A percentile compares a stretch with the other conserved stretches of the same genome.
phyloP scores from a whole-genome alignment of 352 stramenopile genomes.

The Pythium dissotocum region DNA sequence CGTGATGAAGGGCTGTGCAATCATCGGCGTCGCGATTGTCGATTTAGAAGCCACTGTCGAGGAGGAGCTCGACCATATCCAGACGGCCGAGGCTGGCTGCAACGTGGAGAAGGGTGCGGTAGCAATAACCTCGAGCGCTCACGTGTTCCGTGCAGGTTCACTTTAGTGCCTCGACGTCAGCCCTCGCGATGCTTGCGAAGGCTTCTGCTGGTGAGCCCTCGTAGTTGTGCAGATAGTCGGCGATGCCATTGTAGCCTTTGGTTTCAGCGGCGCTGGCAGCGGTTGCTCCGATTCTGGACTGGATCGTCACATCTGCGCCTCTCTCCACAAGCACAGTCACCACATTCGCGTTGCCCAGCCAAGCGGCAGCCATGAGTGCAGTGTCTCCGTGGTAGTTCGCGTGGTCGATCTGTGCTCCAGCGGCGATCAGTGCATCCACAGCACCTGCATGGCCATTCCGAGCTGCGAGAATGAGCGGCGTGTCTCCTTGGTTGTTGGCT shows the following conservation, averaged over 20 bases:
- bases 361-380: constrained; percentile 28
- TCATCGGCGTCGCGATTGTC: background rate
- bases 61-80: constrained; percentile 27
- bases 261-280: constrained; percentile 1
- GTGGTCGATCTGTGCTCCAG: constrained; percentile 29
- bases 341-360: background rate
- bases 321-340: constrained; percentile 27
- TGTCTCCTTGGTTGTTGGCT: background rate
- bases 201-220: background rate
- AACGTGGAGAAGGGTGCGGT: constrained; percentile 40
- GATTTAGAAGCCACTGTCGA: constrained; percentile 15
- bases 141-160: background rate
- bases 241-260: background rate
- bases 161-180: background rate
- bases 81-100: constrained; percentile 38
- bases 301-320: constrained; percentile 28
- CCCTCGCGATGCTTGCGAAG: background rate
- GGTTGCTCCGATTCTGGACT: constrained; percentile 24
- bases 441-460: constrained; percentile 22
- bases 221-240: background rate
- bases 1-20: background rate
- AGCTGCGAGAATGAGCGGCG: background rate
- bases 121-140: constrained; percentile 27
- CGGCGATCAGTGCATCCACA: constrained; percentile 30
- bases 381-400: constrained; percentile 26